Percentiles rank a stretch among this genome's conserved stretches.
These are phyloP conservation scores for Tricholoma sp. DNA, from an alignment of 768 basidiomycete genomes.

Conservation along the genomic window DNA sequence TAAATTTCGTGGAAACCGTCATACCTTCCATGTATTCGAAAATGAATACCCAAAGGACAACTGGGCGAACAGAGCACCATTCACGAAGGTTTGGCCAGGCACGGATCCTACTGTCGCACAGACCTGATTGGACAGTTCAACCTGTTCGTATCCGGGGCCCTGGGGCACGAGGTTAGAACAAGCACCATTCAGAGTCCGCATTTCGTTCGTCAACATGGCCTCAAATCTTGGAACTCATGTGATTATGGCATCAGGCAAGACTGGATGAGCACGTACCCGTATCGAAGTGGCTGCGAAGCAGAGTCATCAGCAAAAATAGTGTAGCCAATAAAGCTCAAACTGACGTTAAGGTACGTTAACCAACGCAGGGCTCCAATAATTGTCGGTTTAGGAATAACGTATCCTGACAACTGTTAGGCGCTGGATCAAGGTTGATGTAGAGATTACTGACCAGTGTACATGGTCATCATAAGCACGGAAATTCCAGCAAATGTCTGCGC, in stretches of 20 bases:
- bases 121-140: slow-evolving; percentile 61
- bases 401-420: neutral
- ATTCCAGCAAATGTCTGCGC: slow-evolving; percentile 46
- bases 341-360: slow-evolving; percentile 41
- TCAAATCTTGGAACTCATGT: too few species aligned
- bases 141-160: slow-evolving; percentile 56
- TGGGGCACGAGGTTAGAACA: slow-evolving; percentile 58
- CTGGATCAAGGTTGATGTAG: too few species aligned
- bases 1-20: slow-evolving; percentile 7
- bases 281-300: too few species aligned
- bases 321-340: too few species aligned
- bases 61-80: slow-evolving; percentile 48
- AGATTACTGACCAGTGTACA: neutral
- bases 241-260: too few species aligned
- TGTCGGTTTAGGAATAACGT: neutral
- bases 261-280: too few species aligned
- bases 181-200: slow-evolving; percentile 58
- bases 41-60: slow-evolving; percentile 45
- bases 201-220: too few species aligned
- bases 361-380: slow-evolving; percentile 3
- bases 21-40: slow-evolving; percentile 37
- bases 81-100: slow-evolving; percentile 54
- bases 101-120: slow-evolving; percentile 68
- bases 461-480: neutral
- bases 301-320: too few species aligned